Evolutionary conservation across 345 rosid species (phyloP), one percentile per base, ranked within the genome.

Genomic region (Populus davidiana): DNA sequence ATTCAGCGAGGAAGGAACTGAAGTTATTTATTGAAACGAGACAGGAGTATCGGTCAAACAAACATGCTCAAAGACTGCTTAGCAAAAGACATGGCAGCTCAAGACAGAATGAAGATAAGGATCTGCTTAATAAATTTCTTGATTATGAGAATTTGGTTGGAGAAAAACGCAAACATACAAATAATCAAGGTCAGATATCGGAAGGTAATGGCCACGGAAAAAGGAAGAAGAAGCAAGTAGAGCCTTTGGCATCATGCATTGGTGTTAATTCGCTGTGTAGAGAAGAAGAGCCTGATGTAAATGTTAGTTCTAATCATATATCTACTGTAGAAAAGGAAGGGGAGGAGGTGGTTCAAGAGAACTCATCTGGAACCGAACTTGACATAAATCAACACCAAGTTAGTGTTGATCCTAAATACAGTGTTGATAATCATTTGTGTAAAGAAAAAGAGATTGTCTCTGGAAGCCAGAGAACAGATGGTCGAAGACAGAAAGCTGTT

Each of bases 1-100:
- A 85, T 70, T 73, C 10, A 59, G 87, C 87, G 29, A 84, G 84
- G 84, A 86, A 85, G 77, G 71, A 84, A 66, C 74, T 90, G 29
- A 72, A 75, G 75, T 74, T 77, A 39, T 86, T 85, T 81, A 23
- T 87, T 78, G 25, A 11, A 66, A 31, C 25, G 69, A 54, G 76
- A 71, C 75, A 73, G 9, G 75, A 70, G 77, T 79, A 25, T 80
- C 73, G 31, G 9, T 78, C 71, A 8, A 41, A 71, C 78, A 72
- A 63, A 50, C 63, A 25, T 76, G 20, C 75, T 43, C 64, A 39
- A 73, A 79, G 67, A 56, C 70, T 72, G 44, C 71, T 11, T 25
- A 16, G 74, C 43, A 76, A 80, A 70, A 73, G 35, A 35, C 75
- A 20, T 13, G 18, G 23, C 20, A 70, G 44, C 71, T 80, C 78